Conservation (phyloP, 2,329 filamentous ascomycete genomes). For the Phialocephala sp. region DNA sequence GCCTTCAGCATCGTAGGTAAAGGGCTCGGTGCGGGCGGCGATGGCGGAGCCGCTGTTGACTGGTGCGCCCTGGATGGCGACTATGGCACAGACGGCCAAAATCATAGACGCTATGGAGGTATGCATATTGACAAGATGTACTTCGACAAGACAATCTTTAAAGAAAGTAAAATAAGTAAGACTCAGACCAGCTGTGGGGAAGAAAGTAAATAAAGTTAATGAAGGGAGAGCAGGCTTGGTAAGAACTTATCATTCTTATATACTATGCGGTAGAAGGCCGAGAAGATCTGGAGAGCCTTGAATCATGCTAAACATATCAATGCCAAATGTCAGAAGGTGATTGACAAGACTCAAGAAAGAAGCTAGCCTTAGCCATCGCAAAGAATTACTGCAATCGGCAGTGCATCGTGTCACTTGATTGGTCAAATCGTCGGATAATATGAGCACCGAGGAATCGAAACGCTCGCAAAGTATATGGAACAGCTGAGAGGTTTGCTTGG, state of each 20-base stretch:
- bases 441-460: slow-evolving; percentile 13
- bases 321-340: background rate
- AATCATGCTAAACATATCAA: slow-evolving; percentile 9
- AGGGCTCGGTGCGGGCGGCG: slow-evolving; percentile 14
- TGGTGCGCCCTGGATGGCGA: slow-evolving; percentile 35
- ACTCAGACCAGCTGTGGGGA: slow-evolving; percentile 29
- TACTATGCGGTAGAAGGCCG: background rate
- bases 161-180: slow-evolving; percentile 13
- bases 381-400: slow-evolving; percentile 1
- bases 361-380: background rate
- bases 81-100: slow-evolving; percentile 35
- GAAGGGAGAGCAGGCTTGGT: slow-evolving; percentile 8
- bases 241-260: slow-evolving; percentile 16
- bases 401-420: background rate
- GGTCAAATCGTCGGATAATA: background rate
- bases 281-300: slow-evolving; percentile 18
- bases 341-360: background rate
- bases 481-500: slow-evolving; percentile 19
- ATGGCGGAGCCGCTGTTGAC: slow-evolving; percentile 11
- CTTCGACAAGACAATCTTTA: background rate
- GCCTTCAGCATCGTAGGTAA: slow-evolving; percentile 11
- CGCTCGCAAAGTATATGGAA: slow-evolving; percentile 12
- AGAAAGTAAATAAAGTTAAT: slow-evolving; percentile 6
- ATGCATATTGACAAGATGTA: slow-evolving; percentile 32
- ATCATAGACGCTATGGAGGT: slow-evolving; percentile 35